Evolutionary conservation across 2,329 filamentous ascomycete genomes (phyloP).

Genomic region (Raffaelea albimanens): DNA sequence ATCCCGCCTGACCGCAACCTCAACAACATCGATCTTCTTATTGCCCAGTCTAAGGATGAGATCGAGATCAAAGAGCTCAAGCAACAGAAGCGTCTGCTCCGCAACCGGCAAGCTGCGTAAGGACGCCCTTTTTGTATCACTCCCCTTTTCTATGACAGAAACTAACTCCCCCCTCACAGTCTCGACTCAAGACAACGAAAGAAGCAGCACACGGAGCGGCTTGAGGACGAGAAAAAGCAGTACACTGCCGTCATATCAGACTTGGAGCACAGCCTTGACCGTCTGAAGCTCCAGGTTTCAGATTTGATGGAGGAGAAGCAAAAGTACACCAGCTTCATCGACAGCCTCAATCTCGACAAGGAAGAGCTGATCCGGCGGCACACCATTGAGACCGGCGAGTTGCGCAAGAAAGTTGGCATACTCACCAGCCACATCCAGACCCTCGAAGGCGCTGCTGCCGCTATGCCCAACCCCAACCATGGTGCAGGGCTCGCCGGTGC

Average conservation of each 20-base stretch:
- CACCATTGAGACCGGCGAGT: constrained; percentile 80
- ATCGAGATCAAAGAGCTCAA: constrained; percentile 96
- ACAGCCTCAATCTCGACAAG: constrained; percentile 73
- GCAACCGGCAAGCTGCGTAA: constrained; percentile 95
- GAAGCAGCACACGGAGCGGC: constrained; percentile 93
- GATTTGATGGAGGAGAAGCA: constrained; percentile 66
- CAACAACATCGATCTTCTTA: constrained; percentile 88
- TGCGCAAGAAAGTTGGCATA: constrained; percentile 85
- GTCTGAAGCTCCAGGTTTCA: constrained; percentile 60
- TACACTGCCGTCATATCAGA: constrained; percentile 67
- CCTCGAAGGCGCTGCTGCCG: constrained; percentile 48
- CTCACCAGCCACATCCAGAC: constrained; percentile 64
- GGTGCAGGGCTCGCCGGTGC: constrained; percentile 38
- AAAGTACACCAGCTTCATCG: constrained; percentile 64
- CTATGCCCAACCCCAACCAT: constrained; percentile 17
- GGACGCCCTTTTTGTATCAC: background rate
- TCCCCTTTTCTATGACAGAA: constrained; percentile 8
- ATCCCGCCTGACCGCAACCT: constrained; percentile 91
- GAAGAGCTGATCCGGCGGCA: constrained; percentile 83
- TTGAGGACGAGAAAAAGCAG: constrained; percentile 95
- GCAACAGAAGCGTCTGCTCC: constrained; percentile 88
- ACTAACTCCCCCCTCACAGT: constrained; percentile 31
- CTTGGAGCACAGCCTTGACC: constrained; percentile 67
- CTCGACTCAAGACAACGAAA: constrained; percentile 95
- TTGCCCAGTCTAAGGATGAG: constrained; percentile 78